These are phyloP conservation scores for Golubevia pallescens DNA, from an alignment of 1,284 basidiomycete genomes.

Conservation along the genomic window DNA sequence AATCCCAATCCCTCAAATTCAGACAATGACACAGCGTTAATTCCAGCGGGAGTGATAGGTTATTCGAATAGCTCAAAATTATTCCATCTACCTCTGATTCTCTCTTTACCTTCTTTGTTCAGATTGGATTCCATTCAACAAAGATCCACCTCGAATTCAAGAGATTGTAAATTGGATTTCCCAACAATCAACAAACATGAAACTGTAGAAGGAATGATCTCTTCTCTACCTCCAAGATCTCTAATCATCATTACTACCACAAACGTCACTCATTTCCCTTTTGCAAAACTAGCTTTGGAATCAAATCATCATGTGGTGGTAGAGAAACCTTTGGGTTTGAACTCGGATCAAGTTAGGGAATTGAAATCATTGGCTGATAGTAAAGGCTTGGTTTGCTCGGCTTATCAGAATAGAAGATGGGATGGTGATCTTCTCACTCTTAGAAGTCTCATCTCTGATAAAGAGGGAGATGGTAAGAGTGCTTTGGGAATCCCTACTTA, in stretches of 20 bases:
- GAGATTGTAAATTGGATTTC: background rate
- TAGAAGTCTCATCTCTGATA: slow-evolving; percentile 33
- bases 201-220: background rate
- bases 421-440: slow-evolving; percentile 60
- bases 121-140: slow-evolving; percentile 52
- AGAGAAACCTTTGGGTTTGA: slow-evolving; percentile 54
- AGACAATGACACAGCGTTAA: slow-evolving; percentile 16
- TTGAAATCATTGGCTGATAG: slow-evolving; percentile 32
- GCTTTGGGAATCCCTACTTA: slow-evolving; percentile 47
- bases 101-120: slow-evolving; percentile 40
- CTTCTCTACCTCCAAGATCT: background rate
- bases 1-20: too few species aligned
- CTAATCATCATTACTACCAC: slow-evolving; percentile 59
- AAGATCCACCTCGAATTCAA: slow-evolving; percentile 31
- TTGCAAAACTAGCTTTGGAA: slow-evolving; percentile 49
- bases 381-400: slow-evolving; percentile 48
- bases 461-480: slow-evolving; percentile 10
- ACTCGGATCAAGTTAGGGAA: slow-evolving; percentile 26
- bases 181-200: background rate
- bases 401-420: slow-evolving; percentile 57
- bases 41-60: slow-evolving; percentile 49
- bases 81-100: slow-evolving; percentile 55
- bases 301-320: slow-evolving; percentile 54
- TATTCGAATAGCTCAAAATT: slow-evolving; percentile 50
- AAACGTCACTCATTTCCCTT: slow-evolving; percentile 53